Percentiles rank a stretch among this genome's conserved stretches.
These are phyloP conservation scores for Leccinum fuscescens DNA, from an alignment of 1,284 basidiomycete genomes.

Conservation along the genomic window DNA sequence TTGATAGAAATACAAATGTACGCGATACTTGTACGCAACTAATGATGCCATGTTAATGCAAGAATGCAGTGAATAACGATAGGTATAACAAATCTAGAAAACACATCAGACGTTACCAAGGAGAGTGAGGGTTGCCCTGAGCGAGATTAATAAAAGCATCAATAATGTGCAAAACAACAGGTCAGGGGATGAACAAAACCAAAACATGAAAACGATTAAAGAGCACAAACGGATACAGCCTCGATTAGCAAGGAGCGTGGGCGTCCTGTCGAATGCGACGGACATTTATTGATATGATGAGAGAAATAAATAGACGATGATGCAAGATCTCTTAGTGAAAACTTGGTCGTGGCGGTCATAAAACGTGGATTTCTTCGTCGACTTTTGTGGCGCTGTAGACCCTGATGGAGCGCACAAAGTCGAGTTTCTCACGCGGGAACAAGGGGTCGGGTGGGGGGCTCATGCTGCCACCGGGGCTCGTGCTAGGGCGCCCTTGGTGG, in stretches of 20 bases:
- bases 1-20: constrained; percentile 23
- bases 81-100: constrained; percentile 9
- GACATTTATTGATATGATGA: constrained; percentile 6
- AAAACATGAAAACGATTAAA: background rate
- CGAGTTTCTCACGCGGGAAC: constrained; percentile 40
- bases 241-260: constrained; percentile 21
- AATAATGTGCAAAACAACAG: constrained; percentile 4
- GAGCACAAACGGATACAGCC: background rate
- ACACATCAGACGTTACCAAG: constrained; percentile 1
- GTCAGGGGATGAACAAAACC: background rate
- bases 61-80: constrained; percentile 12
- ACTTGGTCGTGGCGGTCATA: constrained; percentile 12
- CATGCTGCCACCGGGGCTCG: constrained; percentile 9
- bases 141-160: constrained; percentile 14
- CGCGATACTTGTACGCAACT: constrained; percentile 2
- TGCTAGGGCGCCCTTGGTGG: constrained; percentile 8
- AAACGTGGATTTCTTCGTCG: constrained; percentile 30
- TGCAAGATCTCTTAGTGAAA: background rate
- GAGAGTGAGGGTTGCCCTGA: constrained; percentile 6
- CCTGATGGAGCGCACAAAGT: constrained; percentile 54
- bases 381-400: constrained; percentile 49
- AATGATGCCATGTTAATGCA: constrained; percentile 10
- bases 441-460: constrained; percentile 19
- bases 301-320: background rate
- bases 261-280: constrained; percentile 13